Evolutionary conservation across 1,139 yeast genomes (phyloP).

Genomic region (Pichia sp.): DNA sequence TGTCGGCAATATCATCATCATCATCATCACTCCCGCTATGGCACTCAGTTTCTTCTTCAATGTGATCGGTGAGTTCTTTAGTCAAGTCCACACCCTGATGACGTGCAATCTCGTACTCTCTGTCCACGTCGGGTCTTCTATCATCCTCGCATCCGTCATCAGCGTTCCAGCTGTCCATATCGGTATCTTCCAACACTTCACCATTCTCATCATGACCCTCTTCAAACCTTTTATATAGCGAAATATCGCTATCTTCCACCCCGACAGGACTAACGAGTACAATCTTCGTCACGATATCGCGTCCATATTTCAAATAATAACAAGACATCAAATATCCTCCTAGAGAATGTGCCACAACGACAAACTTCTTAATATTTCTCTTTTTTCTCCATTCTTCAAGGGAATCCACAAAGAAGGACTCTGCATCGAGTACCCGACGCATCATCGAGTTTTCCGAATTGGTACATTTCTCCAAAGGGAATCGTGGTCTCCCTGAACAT

Average conservation of each 20-base stretch:
- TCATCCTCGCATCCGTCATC: slow-evolving; percentile 9
- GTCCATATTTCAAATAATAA: slow-evolving; percentile 70
- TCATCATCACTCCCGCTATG: slow-evolving; percentile 6
- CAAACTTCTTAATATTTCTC: slow-evolving; percentile 49
- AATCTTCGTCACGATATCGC: slow-evolving; percentile 56
- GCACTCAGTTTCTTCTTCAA: slow-evolving; percentile 11
- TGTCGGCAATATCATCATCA: no score
- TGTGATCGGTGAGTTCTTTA: slow-evolving; percentile 20
- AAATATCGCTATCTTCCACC: slow-evolving; percentile 49
- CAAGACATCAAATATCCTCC: slow-evolving; percentile 85
- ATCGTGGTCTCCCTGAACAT: slow-evolving; percentile 57
- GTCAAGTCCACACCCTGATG: slow-evolving; percentile 20
- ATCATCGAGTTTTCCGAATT: slow-evolving; percentile 21
- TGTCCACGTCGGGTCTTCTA: slow-evolving; percentile 6
- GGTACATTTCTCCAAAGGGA: slow-evolving; percentile 29
- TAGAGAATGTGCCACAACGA: slow-evolving; percentile 82
- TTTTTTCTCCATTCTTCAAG: slow-evolving; percentile 73
- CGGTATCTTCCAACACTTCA: slow-evolving; percentile 3
- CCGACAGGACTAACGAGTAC: slow-evolving; percentile 87
- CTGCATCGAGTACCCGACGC: slow-evolving; percentile 49
- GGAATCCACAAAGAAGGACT: slow-evolving; percentile 70
- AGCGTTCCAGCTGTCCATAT: slow-evolving; percentile 27
- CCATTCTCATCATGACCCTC: slow-evolving; percentile 36
- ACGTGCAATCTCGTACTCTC: slow-evolving; percentile 13
- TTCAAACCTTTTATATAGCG: slow-evolving; percentile 31